These are phyloP conservation scores for Brettanomyces bruxellensis DNA, from an alignment of 805 yeast species.

Conservation along the genomic window DNA sequence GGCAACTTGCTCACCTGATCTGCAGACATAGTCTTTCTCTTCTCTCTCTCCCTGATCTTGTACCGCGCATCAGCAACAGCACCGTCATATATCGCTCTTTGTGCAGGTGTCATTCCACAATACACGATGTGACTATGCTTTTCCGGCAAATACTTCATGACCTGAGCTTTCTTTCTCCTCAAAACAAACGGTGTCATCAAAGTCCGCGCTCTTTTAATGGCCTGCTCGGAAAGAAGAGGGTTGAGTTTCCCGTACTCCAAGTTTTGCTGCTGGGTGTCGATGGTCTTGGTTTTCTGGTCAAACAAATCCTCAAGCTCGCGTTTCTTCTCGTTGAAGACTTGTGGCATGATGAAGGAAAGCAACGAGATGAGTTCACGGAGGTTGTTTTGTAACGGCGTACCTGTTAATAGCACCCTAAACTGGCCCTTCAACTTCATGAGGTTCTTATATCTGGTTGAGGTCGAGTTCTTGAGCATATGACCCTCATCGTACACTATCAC, in stretches of 20 bases:
- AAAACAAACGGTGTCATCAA: constrained; percentile 98
- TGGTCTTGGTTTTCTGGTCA: constrained; percentile 77
- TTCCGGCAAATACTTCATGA: constrained; percentile 77
- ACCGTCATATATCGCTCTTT: constrained; percentile 49
- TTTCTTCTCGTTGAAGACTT: constrained; percentile 67
- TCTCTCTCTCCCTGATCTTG: constrained; percentile 33
- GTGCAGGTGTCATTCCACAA: constrained; percentile 55
- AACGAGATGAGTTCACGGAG: constrained; percentile 83
- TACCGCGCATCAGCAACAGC: constrained; percentile 40
- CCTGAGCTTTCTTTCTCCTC: constrained; percentile 88
- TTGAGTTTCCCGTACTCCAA: constrained; percentile 41
- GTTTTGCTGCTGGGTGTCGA: constrained; percentile 23
- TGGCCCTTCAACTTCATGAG: constrained; percentile 75
- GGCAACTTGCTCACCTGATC: constrained; percentile 26
- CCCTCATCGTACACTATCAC: constrained; percentile 96
- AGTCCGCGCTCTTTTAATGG: constrained; percentile 85
- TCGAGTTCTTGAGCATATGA: constrained; percentile 87
- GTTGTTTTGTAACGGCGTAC: constrained; percentile 95
- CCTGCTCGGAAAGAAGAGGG: constrained; percentile 82
- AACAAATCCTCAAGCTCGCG: constrained; percentile 78
- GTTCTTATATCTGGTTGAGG: constrained; percentile 78
- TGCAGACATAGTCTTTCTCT: constrained; percentile 27
- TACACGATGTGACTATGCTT: constrained; percentile 56
- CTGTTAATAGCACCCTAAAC: constrained; percentile 85
- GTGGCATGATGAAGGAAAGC: constrained; percentile 84